A percentile compares a stretch with the other conserved stretches of the same genome.
These are phyloP conservation scores for Pistacia atlantica DNA, from an alignment of 345 rosid species.

Conservation along the genomic window DNA sequence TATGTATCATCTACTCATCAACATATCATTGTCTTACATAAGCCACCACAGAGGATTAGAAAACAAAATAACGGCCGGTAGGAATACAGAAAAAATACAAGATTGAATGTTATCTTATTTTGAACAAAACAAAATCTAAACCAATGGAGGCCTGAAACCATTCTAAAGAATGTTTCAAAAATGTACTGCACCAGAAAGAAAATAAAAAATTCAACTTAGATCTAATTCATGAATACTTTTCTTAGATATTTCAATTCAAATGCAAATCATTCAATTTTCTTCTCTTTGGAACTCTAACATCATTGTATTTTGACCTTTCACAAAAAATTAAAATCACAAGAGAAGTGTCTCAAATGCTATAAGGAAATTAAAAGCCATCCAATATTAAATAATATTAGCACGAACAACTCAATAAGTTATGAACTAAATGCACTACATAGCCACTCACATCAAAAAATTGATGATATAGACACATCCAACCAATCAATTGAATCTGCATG, in stretches of 20 bases:
- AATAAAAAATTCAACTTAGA: not conserved
- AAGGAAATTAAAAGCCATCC: not conserved
- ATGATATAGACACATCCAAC: not conserved
- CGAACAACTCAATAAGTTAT: not conserved
- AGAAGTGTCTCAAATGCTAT: slow-evolving; percentile 1
- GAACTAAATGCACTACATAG: slow-evolving; percentile 16
- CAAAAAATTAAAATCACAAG: not conserved
- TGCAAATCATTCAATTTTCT: not conserved
- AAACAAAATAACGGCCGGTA: not conserved
- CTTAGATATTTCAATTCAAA: not conserved
- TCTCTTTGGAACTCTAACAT: not conserved
- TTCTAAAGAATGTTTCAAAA: not conserved
- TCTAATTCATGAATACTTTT: not conserved
- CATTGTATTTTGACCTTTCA: not conserved
- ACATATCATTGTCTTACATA: not conserved
- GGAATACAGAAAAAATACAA: not conserved
- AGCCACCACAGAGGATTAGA: not conserved
- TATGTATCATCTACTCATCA: not conserved
- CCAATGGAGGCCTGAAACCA: not conserved
- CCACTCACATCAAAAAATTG: slow-evolving; percentile 10
- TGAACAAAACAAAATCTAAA: not conserved
- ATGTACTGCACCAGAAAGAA: not conserved
- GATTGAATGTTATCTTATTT: not conserved
- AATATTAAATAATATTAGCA: not conserved
- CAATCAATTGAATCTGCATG: not conserved